A percentile compares a stretch with the other conserved stretches of the same genome.
Evolutionary conservation across 495 filamentous ascomycete species (phyloP).

Genomic region (Hypoxylon fuscum): DNA sequence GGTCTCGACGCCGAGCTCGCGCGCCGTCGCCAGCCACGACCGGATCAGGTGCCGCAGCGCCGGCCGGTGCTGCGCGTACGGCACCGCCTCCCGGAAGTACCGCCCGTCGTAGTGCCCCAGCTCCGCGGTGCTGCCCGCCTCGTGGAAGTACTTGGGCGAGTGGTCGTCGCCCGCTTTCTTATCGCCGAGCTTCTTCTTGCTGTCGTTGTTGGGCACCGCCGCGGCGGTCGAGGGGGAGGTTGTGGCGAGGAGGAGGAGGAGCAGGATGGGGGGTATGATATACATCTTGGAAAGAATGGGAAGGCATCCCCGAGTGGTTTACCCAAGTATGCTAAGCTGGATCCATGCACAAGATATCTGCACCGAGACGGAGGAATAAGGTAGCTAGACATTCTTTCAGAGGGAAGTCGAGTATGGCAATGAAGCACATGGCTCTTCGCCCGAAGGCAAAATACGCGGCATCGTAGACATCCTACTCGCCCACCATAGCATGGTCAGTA

Average conservation of each 20-base stretch:
- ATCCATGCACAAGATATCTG: neutral
- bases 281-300: constrained; percentile 15
- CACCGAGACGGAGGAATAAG: neutral
- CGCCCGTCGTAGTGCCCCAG: constrained; percentile 77
- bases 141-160: constrained; percentile 55
- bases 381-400: neutral
- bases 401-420: neutral
- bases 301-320: constrained; percentile 1
- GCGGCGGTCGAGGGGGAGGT: neutral
- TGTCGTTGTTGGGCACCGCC: neutral
- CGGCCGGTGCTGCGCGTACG: constrained; percentile 69
- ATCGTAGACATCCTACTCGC: constrained; percentile 4
- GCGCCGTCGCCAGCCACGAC: constrained; percentile 74
- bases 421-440: neutral
- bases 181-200: neutral
- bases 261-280: constrained; percentile 5
- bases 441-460: neutral
- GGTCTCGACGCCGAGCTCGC: constrained; percentile 72
- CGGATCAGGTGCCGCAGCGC: constrained; percentile 74
- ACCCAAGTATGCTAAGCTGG: neutral
- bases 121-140: constrained; percentile 65
- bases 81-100: constrained; percentile 68
- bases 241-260: neutral
- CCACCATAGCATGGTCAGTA: neutral
- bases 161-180: constrained; percentile 4